Evolutionary conservation across 2,329 filamentous ascomycete species (phyloP).

Genomic region (Xylariaceae sp.): DNA sequence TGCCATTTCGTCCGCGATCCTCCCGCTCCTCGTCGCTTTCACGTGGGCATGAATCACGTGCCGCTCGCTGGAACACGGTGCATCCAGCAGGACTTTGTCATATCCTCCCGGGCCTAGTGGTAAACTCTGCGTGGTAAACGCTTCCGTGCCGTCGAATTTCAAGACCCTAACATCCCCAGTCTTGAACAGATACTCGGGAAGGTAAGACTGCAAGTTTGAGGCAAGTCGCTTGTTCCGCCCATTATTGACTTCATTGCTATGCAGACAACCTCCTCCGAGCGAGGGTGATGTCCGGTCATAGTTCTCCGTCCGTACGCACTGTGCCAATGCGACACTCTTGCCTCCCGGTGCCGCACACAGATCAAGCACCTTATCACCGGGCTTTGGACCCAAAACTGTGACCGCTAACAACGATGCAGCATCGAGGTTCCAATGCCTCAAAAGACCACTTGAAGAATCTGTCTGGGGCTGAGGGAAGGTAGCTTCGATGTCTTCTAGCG

Average conservation of each 20-base stretch:
- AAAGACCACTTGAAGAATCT: conserved; percentile 16
- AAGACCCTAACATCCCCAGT: conserved; percentile 23
- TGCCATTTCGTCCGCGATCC: conserved; percentile 35
- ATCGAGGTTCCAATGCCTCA: conserved; percentile 32
- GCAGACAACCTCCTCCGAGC: conserved; percentile 32
- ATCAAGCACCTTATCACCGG: conserved; percentile 38
- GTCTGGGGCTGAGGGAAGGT: conserved; percentile 26
- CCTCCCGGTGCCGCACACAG: conserved; percentile 36
- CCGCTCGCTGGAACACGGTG: conserved; percentile 40
- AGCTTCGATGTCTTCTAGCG: conserved; percentile 9
- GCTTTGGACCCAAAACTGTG: conserved; percentile 31
- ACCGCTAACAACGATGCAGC: conserved; percentile 31
- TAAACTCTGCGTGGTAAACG: conserved; percentile 25
- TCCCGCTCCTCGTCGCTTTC: conserved; percentile 29
- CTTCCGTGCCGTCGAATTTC: conserved; percentile 26
- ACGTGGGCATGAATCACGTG: conserved; percentile 37
- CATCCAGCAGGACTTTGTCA: conserved; percentile 40
- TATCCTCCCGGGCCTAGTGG: conserved; percentile 33
- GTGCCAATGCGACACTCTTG: conserved; percentile 18
- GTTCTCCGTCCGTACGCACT: conserved; percentile 24
- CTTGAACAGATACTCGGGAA: conserved; percentile 23
- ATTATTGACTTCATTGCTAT: conserved; percentile 36
- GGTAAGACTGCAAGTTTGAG: conserved; percentile 25
- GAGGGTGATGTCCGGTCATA: conserved; percentile 12
- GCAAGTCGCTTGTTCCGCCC: conserved; percentile 32